Percentiles rank a stretch among this genome's conserved stretches.
Conservation (phyloP, 164 flowering plant species). For the Magnolia officinalis region DNA sequence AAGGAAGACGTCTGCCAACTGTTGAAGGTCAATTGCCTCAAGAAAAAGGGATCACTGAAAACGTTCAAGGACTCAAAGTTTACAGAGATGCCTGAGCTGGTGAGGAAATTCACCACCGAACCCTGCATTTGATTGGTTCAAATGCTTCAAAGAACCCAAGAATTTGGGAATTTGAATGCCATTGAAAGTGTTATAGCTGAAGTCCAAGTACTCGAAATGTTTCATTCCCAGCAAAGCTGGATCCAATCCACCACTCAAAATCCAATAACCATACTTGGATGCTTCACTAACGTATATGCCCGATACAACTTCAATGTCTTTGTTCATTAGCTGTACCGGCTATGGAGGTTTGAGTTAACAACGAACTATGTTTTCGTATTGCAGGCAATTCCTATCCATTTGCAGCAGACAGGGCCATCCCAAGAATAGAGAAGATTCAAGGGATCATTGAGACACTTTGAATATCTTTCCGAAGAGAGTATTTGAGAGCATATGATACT, state of each 20-base stretch:
- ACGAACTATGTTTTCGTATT: not conserved
- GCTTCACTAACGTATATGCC: too few species aligned
- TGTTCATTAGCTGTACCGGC: not conserved
- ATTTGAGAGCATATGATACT: too few species aligned
- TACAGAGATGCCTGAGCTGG: constrained; percentile 13
- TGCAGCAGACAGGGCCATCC: too few species aligned
- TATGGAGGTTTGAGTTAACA: not conserved
- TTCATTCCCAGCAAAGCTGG: not conserved
- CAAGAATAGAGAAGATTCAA: too few species aligned
- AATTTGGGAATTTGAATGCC: not conserved
- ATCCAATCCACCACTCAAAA: not conserved
- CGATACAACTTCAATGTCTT: not conserved
- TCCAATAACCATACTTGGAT: not conserved
- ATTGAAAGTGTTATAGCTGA: not conserved
- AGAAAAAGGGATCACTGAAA: not conserved
- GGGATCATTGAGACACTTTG: too few species aligned
- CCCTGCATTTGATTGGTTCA: not conserved
- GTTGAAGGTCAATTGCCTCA: not conserved
- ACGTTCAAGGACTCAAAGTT: not conserved
- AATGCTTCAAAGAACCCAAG: constrained; percentile 3
- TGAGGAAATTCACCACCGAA: constrained; percentile 7
- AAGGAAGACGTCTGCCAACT: too few species aligned
- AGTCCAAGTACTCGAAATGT: not conserved
- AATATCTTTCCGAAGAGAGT: not conserved
- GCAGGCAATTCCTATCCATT: not conserved